These are phyloP conservation scores for Linnemannia schmuckeri DNA, from an alignment of 192 early-diverging fungal genomes.

Conservation along the genomic window DNA sequence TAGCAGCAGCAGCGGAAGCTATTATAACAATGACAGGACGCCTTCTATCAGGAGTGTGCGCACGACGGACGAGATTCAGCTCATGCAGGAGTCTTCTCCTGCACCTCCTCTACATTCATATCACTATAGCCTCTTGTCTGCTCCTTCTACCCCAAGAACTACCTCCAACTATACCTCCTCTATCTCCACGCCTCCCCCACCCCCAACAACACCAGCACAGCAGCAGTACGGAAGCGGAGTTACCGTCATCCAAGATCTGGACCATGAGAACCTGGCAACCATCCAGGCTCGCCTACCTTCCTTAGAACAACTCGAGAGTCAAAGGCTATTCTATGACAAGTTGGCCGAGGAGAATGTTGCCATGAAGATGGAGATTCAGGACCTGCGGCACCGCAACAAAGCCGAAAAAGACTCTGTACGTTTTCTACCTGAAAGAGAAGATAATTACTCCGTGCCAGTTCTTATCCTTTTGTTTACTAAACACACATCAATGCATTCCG, in stretches of 20 bases:
- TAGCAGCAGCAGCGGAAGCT: not conserved
- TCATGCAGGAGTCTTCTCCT: not conserved
- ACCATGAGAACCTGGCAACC: not conserved
- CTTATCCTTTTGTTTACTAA: not conserved
- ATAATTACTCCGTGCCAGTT: not conserved
- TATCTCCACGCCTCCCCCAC: not conserved
- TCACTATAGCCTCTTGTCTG: not conserved
- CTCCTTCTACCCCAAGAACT: not conserved
- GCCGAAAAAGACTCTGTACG: conserved; percentile 45
- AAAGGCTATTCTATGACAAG: conserved; percentile 33
- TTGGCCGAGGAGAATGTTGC: conserved; percentile 36
- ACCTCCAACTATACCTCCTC: not conserved
- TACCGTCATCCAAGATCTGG: conserved; percentile 4
- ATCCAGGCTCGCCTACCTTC: not conserved
- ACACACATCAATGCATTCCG: not conserved
- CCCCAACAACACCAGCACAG: not conserved
- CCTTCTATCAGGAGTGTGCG: conserved; percentile 5
- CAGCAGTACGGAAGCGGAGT: not conserved
- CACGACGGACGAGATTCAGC: conserved; percentile 5
- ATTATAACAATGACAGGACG: not conserved
- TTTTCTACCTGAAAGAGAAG: not conserved
- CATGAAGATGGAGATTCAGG: conserved; percentile 40
- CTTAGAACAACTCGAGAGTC: conserved; percentile 16
- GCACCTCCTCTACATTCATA: not conserved
- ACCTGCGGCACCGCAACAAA: conserved; percentile 28